Conservation (phyloP, 192 early-diverging fungal species). For the Fimicolochytrium jonesii region DNA sequence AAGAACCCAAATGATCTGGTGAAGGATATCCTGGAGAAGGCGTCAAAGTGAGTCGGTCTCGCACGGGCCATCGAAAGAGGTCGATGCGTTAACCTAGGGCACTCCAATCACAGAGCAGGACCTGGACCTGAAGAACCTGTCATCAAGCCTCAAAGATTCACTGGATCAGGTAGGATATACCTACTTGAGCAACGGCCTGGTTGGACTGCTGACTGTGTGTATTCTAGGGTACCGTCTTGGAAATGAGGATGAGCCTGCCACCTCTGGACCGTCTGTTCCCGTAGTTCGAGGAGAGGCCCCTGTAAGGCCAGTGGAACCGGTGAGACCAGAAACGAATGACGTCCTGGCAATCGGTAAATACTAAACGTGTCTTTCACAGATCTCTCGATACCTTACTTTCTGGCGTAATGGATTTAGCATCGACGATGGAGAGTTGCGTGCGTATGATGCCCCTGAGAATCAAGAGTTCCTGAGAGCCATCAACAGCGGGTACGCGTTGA, state of each 20-base stretch:
- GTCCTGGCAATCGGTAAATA: not conserved
- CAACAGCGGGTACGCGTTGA: constrained; percentile 67
- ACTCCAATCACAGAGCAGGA: constrained; percentile 26
- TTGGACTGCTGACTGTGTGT: too few relatives aligned
- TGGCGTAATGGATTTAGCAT: constrained; percentile 96
- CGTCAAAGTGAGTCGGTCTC: constrained; percentile 48
- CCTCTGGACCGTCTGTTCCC: constrained; percentile 12
- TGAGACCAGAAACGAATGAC: too few relatives aligned
- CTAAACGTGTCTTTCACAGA: not conserved
- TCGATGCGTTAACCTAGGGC: too few relatives aligned
- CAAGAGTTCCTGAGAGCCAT: constrained; percentile 80
- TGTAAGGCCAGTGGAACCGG: too few relatives aligned
- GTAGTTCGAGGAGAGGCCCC: constrained; percentile 2
- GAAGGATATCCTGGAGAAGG: constrained; percentile 74
- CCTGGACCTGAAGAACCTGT: constrained; percentile 23
- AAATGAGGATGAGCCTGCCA: constrained; percentile 27
- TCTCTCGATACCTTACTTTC: constrained; percentile 80
- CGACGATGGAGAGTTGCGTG: constrained; percentile 84
- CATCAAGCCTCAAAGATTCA: too few relatives aligned
- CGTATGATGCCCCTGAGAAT: constrained; percentile 84
- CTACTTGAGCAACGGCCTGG: not conserved
- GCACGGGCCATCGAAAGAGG: not conserved
- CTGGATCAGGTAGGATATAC: not conserved
- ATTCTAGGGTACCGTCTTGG: constrained; percentile 33
- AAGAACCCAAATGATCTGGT: constrained; percentile 54